Evolutionary conservation across 106 monocot genomes (phyloP).

Genomic region (Vanilla planifolia): DNA sequence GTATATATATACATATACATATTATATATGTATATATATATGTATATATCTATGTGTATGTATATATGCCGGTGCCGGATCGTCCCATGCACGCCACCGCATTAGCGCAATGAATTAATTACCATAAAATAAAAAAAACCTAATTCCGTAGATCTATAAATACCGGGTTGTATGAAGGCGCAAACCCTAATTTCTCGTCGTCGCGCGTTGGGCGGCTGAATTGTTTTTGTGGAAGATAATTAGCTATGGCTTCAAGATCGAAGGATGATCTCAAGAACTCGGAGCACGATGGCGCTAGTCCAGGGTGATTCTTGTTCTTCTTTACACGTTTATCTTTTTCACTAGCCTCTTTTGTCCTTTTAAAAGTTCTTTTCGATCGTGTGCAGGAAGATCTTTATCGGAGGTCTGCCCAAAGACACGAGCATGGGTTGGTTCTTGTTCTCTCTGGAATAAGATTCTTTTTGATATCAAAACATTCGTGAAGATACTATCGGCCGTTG

Average conservation of each 20-base stretch:
- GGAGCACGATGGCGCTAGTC: conserved; percentile 12
- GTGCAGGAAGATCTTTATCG: conserved; percentile 23
- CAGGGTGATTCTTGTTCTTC: conserved; percentile 1
- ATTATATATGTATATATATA: too few species aligned
- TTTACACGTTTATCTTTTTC: background rate
- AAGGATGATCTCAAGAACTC: conserved; percentile 8
- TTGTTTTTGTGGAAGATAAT: too few species aligned
- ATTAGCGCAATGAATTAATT: too few species aligned
- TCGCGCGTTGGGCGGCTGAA: too few species aligned
- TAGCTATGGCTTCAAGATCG: conserved; percentile 5
- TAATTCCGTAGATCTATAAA: too few species aligned
- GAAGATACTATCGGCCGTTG: background rate
- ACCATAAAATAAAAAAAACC: too few species aligned
- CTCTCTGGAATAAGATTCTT: background rate
- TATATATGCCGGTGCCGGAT: too few species aligned
- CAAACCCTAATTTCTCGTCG: too few species aligned
- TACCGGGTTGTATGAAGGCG: too few species aligned
- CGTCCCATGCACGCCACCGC: too few species aligned
- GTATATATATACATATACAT: too few species aligned
- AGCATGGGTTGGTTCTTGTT: conserved; percentile 8
- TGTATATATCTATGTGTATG: too few species aligned
- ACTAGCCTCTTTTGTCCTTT: background rate
- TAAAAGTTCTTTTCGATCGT: background rate
- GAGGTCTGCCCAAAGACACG: conserved; percentile 21
- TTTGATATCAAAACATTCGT: background rate